Conservation (phyloP, 805 yeast genomes). For the Suhomyces kilbournensis region DNA sequence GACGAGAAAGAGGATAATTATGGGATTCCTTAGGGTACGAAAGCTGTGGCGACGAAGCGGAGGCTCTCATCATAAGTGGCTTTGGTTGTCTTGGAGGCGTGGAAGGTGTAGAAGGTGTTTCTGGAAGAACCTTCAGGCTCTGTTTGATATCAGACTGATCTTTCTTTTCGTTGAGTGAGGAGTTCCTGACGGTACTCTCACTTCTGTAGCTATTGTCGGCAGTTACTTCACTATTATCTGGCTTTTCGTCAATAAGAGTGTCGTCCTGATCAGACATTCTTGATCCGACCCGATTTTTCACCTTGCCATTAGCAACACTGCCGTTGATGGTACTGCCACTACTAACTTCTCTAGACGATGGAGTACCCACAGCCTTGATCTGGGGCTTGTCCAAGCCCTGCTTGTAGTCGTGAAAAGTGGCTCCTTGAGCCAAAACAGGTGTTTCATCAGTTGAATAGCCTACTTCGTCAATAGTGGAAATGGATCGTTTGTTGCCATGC, state of each 20-base stretch:
- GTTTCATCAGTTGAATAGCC: conserved; percentile 22
- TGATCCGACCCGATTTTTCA: not conserved
- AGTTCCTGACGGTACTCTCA: not conserved
- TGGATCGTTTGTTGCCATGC: conserved; percentile 10
- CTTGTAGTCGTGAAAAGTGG: conserved; percentile 21
- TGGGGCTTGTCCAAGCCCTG: conserved; percentile 11
- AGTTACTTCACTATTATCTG: not conserved
- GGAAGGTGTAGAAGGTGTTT: not conserved
- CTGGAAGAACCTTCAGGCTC: no score
- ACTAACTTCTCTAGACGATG: not conserved
- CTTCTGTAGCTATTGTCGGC: conserved; percentile 1
- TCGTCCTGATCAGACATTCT: conserved; percentile 20
- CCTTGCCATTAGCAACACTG: not conserved
- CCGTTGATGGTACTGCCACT: not conserved
- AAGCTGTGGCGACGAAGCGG: conserved; percentile 5
- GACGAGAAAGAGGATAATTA: conserved; percentile 1
- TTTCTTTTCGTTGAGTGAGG: not conserved
- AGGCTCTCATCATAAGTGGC: not conserved
- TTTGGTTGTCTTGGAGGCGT: not conserved
- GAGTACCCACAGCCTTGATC: conserved; percentile 92
- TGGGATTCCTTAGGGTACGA: not conserved
- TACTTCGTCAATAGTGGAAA: conserved; percentile 18
- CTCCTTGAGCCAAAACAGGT: conserved; percentile 23
- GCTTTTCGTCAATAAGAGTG: conserved; percentile 21
- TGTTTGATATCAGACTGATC: not conserved